Percentiles rank a stretch among this genome's conserved stretches.
These are phyloP conservation scores for Fusarium tanahbumbuense DNA, from an alignment of 2,329 filamentous ascomycete species.

Conservation along the genomic window DNA sequence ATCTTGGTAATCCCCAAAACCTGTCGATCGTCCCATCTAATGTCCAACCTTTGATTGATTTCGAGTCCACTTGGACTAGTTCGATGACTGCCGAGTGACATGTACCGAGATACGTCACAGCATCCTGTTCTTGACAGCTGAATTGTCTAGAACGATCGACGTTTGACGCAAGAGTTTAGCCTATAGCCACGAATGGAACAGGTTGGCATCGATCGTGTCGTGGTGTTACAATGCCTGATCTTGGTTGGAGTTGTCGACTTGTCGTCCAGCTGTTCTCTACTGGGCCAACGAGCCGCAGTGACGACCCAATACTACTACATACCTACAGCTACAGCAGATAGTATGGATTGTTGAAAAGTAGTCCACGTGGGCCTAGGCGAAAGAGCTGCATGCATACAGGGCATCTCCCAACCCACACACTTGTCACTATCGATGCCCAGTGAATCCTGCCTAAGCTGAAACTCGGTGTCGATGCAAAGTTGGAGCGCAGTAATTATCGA, in stretches of 20 bases:
- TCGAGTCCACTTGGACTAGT: background rate
- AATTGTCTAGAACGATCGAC: slow-evolving; percentile 19
- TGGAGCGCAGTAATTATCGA: slow-evolving; percentile 7
- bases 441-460: slow-evolving; percentile 32
- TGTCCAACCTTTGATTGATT: slow-evolving; percentile 1
- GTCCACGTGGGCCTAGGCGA: slow-evolving; percentile 27
- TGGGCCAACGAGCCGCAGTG: slow-evolving; percentile 2
- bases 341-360: background rate
- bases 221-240: slow-evolving; percentile 14
- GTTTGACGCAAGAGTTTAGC: slow-evolving; percentile 15
- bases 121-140: background rate
- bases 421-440: slow-evolving; percentile 39
- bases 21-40: background rate
- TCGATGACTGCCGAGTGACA: slow-evolving; percentile 11
- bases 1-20: background rate
- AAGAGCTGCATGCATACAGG: slow-evolving; percentile 33
- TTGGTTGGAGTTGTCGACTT: background rate
- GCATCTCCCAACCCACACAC: slow-evolving; percentile 29
- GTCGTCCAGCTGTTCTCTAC: background rate
- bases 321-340: background rate
- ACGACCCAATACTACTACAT: slow-evolving; percentile 10
- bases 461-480: slow-evolving; percentile 27
- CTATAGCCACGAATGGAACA: background rate
- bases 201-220: background rate
- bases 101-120: slow-evolving; percentile 26